A percentile compares a stretch with the other conserved stretches of the same genome.
These are phyloP conservation scores for Hymenoscyphus repandus DNA, from an alignment of 2,329 filamentous ascomycete species.

Conservation along the genomic window DNA sequence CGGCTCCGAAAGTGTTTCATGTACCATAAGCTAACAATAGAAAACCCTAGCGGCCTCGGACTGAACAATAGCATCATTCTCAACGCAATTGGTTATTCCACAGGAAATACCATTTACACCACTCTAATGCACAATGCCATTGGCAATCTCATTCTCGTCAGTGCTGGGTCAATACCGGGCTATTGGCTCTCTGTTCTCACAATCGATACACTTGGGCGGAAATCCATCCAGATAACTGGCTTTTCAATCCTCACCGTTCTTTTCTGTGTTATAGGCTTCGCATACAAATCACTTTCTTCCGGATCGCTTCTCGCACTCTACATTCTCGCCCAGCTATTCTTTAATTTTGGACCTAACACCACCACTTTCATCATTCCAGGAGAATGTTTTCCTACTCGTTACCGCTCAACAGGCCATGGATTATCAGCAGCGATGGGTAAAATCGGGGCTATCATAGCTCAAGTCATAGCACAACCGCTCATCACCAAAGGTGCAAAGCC, in stretches of 20 bases:
- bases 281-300: conserved; percentile 44
- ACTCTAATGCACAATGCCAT: conserved; percentile 67
- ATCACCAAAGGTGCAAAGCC: conserved; percentile 50
- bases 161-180: conserved; percentile 72
- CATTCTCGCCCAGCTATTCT: conserved; percentile 57
- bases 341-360: conserved; percentile 61
- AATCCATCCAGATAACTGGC: conserved; percentile 64
- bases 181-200: conserved; percentile 73
- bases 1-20: too few relatives aligned
- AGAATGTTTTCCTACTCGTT: conserved; percentile 60
- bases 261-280: conserved; percentile 59
- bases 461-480: conserved; percentile 59
- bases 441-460: conserved; percentile 64
- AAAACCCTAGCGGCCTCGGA: conserved; percentile 48
- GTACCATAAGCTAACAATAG: not conserved
- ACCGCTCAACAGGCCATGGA: conserved; percentile 58
- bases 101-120: conserved; percentile 58
- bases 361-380: conserved; percentile 62
- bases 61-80: conserved; percentile 73
- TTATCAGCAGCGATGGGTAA: conserved; percentile 63
- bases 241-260: conserved; percentile 57
- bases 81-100: conserved; percentile 64
- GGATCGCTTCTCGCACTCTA: conserved; percentile 54
- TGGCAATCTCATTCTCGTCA: conserved; percentile 72
- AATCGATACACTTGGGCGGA: conserved; percentile 71